Percentiles rank a stretch among this genome's conserved stretches.
These are phyloP conservation scores for Tolypocladium ovalisporum DNA, from an alignment of 2,329 filamentous ascomycete species.

Conservation along the genomic window DNA sequence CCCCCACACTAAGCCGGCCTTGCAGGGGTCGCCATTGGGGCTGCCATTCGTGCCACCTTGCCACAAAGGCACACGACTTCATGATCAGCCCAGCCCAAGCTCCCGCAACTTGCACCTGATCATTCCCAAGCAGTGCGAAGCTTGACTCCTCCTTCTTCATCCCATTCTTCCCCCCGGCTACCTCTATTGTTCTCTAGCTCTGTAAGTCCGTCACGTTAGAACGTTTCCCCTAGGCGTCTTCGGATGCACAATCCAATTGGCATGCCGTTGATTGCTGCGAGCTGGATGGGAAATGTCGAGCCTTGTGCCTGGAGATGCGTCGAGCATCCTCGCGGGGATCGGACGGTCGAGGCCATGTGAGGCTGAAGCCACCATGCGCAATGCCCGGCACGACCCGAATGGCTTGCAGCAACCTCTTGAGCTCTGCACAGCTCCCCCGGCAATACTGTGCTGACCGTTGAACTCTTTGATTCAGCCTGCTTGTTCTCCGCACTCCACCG, in stretches of 20 bases:
- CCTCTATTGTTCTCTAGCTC: neutral
- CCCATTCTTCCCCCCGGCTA: neutral
- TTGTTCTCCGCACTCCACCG: slow-evolving; percentile 8
- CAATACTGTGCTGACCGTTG: slow-evolving; percentile 8
- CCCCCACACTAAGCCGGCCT: slow-evolving; percentile 13
- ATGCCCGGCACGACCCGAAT: neutral
- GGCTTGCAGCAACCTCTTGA: neutral
- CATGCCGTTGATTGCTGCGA: neutral
- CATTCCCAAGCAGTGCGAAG: neutral
- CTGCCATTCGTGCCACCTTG: slow-evolving; percentile 21
- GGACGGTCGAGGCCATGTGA: neutral
- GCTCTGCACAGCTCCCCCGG: neutral
- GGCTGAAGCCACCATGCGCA: neutral
- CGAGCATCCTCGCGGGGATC: neutral
- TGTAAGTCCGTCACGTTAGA: neutral
- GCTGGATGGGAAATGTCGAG: neutral
- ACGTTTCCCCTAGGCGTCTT: neutral
- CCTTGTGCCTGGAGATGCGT: neutral
- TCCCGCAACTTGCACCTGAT: neutral
- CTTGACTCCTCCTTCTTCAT: neutral
- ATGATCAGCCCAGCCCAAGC: neutral
- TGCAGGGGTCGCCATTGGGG: slow-evolving; percentile 12
- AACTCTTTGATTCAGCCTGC: slow-evolving; percentile 1
- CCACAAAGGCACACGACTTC: slow-evolving; percentile 17
- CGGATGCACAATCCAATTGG: neutral